These are phyloP conservation scores for Quercus cerris DNA, from an alignment of 306 rosid genomes.

Conservation along the genomic window DNA sequence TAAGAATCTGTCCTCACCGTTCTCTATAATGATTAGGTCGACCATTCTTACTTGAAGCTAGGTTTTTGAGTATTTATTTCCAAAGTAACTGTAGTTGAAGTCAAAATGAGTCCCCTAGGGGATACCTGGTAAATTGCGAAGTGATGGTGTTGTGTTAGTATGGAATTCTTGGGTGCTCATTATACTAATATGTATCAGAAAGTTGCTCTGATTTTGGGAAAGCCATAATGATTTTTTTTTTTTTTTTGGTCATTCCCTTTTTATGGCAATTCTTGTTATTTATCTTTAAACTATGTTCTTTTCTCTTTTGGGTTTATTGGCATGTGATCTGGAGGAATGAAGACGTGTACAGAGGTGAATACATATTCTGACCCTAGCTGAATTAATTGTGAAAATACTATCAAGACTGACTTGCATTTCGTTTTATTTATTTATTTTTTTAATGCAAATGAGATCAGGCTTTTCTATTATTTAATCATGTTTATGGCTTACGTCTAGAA, in stretches of 20 bases:
- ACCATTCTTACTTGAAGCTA: not conserved
- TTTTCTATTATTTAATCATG: too few species aligned
- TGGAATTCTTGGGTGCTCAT: not conserved
- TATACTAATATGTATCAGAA: not conserved
- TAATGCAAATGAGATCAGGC: too few species aligned
- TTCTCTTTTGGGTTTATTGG: too few species aligned
- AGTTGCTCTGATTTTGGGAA: not conserved
- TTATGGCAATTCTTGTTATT: not conserved
- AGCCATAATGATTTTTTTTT: too few species aligned
- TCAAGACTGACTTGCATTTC: too few species aligned
- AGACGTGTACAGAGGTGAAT: too few species aligned
- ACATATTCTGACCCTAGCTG: too few species aligned
- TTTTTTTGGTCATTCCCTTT: not conserved
- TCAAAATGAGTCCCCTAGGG: not conserved
- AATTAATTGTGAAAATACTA: too few species aligned
- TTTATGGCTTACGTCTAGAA: too few species aligned
- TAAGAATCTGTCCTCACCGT: constrained; percentile 3
- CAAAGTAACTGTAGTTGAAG: not conserved
- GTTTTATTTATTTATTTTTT: too few species aligned
- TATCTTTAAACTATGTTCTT: too few species aligned
- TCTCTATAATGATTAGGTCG: not conserved
- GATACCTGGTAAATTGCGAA: not conserved
- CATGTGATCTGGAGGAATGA: too few species aligned
- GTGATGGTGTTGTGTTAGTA: not conserved
- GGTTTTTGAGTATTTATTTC: constrained; percentile 1